Evolutionary conservation across 2,329 filamentous ascomycete genomes (phyloP).

Genomic region (Penicillium polonicum): DNA sequence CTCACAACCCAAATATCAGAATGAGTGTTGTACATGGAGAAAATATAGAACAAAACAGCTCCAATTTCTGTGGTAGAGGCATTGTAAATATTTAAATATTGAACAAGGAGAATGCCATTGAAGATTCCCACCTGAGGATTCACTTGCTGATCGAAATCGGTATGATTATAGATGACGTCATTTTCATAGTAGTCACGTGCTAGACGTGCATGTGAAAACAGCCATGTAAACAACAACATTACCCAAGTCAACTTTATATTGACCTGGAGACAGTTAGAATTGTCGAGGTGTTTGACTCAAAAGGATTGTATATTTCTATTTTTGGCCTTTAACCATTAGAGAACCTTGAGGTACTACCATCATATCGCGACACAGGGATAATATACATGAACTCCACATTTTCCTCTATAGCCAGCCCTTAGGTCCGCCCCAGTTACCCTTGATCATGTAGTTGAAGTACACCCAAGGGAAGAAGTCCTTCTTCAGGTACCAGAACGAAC

Average conservation of each 20-base stretch:
- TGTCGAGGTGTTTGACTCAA: rapidly evolving
- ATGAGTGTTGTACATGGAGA: slow-evolving; percentile 51
- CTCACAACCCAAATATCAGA: slow-evolving; percentile 59
- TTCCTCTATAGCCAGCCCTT: slow-evolving; percentile 48
- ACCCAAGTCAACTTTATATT: neutral
- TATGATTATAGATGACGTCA: slow-evolving; percentile 9
- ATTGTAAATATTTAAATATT: neutral
- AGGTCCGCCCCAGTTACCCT: slow-evolving; percentile 62
- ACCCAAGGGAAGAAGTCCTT: slow-evolving; percentile 69
- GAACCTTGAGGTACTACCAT: neutral
- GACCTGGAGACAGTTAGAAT: neutral
- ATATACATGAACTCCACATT: neutral
- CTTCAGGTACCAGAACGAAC: slow-evolving; percentile 62
- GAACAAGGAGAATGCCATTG: too few species aligned
- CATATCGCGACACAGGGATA: neutral
- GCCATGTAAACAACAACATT: too few species aligned
- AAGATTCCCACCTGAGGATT: neutral
- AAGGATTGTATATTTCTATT: neutral
- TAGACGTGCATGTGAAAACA: neutral
- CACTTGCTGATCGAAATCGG: neutral
- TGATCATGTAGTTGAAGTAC: slow-evolving; percentile 60
- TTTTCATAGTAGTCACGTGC: neutral
- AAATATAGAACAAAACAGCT: neutral
- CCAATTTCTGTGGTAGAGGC: neutral
- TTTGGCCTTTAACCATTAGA: neutral